These are phyloP conservation scores for Pontederia crassipes DNA, from an alignment of 176 grass and related monocot species.

Conservation along the genomic window DNA sequence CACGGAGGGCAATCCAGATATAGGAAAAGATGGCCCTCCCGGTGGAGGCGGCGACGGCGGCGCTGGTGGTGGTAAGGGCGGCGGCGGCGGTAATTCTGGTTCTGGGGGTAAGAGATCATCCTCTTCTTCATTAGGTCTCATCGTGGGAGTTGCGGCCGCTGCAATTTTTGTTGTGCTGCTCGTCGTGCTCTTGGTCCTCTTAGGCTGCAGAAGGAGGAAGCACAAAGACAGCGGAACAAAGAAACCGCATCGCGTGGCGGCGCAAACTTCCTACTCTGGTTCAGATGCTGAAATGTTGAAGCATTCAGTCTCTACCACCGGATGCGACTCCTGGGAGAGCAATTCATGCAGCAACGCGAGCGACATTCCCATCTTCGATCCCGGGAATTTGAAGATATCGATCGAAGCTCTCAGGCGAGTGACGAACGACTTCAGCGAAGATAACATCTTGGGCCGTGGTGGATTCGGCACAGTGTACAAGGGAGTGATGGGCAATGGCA, in stretches of 20 bases:
- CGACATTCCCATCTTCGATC: conserved; percentile 14
- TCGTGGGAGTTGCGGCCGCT: neutral
- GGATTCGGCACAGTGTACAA: conserved; percentile 23
- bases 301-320: neutral
- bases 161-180: neutral
- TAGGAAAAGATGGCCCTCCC: neutral
- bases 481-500: conserved; percentile 19
- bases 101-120: neutral
- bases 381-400: conserved; percentile 9
- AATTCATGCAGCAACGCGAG: conserved; percentile 2
- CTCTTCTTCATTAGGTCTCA: neutral
- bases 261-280: conserved; percentile 1
- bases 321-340: neutral
- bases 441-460: conserved; percentile 18
- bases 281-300: conserved; percentile 10
- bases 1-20: conserved; percentile 7
- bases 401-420: conserved; percentile 12
- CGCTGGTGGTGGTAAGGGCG: neutral
- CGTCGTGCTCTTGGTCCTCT: neutral
- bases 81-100: neutral
- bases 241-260: neutral
- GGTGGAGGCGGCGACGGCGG: neutral
- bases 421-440: conserved; percentile 17
- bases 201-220: neutral
- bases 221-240: neutral